A percentile compares a stretch with the other conserved stretches of the same genome.
These are phyloP conservation scores for Arctostaphylos glauca DNA, from an alignment of 148 eudicot genomes.

Conservation along the genomic window DNA sequence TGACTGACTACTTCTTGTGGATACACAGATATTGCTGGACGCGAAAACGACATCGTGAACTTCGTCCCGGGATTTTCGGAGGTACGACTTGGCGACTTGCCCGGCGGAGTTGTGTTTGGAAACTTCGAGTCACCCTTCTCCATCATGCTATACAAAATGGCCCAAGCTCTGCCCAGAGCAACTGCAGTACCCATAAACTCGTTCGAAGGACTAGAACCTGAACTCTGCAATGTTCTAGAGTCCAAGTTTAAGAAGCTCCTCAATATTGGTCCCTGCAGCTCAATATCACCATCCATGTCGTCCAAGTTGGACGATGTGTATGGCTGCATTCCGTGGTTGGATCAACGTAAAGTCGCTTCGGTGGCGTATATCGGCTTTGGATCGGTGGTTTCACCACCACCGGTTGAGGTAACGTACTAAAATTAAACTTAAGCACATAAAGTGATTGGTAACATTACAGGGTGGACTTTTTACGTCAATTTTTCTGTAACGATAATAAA, in stretches of 20 bases:
- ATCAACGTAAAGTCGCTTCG: conserved; percentile 25
- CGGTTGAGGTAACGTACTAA: conserved; percentile 30
- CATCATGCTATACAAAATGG: conserved; percentile 55
- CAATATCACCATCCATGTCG: conserved; percentile 27
- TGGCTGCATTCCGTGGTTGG: conserved; percentile 55
- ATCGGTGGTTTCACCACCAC: conserved; percentile 34
- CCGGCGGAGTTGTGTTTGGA: conserved; percentile 40
- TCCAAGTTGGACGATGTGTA: conserved; percentile 21
- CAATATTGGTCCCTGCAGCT: conserved; percentile 52
- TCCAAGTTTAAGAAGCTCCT: conserved; percentile 40
- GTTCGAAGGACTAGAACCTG: conserved; percentile 46
- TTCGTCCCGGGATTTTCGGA: conserved; percentile 50
- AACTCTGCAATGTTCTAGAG: conserved; percentile 33
- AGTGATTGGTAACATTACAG: background rate
- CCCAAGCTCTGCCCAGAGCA: conserved; percentile 34
- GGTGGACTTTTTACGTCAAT: too few relatives aligned
- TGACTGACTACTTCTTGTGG: background rate
- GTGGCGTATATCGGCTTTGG: conserved; percentile 71
- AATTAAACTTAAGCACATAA: background rate
- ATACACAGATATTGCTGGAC: conserved; percentile 24
- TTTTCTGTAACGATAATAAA: too few relatives aligned
- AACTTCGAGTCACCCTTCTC: conserved; percentile 42
- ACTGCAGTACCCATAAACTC: conserved; percentile 43
- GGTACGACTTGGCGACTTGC: conserved; percentile 44
- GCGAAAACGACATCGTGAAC: conserved; percentile 25